Evolutionary conservation across 106 monocot species (phyloP).

Genomic region (Ottelia alismoides): DNA sequence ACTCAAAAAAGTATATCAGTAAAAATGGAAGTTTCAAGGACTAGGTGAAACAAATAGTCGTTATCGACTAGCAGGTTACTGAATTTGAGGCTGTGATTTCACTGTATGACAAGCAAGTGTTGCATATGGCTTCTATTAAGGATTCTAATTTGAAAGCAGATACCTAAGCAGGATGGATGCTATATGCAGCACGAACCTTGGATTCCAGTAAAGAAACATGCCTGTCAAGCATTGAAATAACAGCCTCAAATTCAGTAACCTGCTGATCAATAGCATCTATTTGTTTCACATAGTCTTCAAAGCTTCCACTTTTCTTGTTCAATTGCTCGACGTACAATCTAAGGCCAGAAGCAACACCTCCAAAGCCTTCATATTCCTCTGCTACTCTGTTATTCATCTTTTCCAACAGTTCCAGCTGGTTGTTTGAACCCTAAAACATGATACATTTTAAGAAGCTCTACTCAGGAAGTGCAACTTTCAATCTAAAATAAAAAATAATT

Average conservation of each 20-base stretch:
- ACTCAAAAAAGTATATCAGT: too few species aligned
- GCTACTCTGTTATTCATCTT: slow-evolving; percentile 76
- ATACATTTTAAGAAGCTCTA: too few species aligned
- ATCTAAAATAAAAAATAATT: background rate
- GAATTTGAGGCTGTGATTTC: too few species aligned
- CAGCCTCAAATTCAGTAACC: slow-evolving; percentile 85
- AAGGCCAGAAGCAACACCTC: slow-evolving; percentile 71
- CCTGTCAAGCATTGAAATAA: slow-evolving; percentile 82
- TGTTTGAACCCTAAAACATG: slow-evolving; percentile 67
- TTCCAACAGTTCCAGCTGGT: slow-evolving; percentile 59
- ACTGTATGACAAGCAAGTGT: too few species aligned
- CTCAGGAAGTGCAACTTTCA: too few species aligned
- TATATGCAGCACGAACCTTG: slow-evolving; percentile 45
- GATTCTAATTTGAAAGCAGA: too few species aligned
- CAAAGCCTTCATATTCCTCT: slow-evolving; percentile 56
- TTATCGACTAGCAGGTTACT: too few species aligned
- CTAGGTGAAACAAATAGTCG: too few species aligned
- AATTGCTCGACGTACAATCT: slow-evolving; percentile 74
- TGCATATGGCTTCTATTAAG: too few species aligned
- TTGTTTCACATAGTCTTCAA: slow-evolving; percentile 51
- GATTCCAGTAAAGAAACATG: slow-evolving; percentile 65
- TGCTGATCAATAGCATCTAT: slow-evolving; percentile 79
- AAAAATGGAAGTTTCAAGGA: too few species aligned
- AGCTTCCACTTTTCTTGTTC: slow-evolving; percentile 55
- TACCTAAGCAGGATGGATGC: background rate